Percentiles rank a stretch among this genome's conserved stretches.
Evolutionary conservation across 1,284 basidiomycete species (phyloP).

Genomic region (Ceratobasidium sp.): DNA sequence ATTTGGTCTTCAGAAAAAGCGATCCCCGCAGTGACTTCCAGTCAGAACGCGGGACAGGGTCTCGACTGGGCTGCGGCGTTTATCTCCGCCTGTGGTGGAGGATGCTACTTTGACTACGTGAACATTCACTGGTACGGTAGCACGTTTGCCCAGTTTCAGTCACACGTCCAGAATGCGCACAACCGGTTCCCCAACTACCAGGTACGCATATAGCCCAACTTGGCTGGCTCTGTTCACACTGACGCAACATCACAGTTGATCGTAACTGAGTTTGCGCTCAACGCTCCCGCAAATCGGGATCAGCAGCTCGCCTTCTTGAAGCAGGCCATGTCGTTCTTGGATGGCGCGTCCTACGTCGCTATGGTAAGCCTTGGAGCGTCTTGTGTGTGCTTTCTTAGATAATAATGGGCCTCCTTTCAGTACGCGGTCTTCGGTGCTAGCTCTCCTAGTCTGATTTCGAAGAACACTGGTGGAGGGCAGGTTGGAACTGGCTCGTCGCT

Average conservation of each 20-base stretch:
- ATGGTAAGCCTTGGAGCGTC: constrained; percentile 5
- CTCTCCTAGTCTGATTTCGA: constrained; percentile 18
- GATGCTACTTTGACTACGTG: constrained; percentile 45
- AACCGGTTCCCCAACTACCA: constrained; percentile 40
- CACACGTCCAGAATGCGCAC: constrained; percentile 41
- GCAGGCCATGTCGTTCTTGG: constrained; percentile 37
- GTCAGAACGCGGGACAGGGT: constrained; percentile 28
- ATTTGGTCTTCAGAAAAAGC: constrained; percentile 16
- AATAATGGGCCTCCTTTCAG: neutral
- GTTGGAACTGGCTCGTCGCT: constrained; percentile 42
- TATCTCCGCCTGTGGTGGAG: constrained; percentile 41
- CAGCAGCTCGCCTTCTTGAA: constrained; percentile 42
- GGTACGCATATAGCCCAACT: neutral
- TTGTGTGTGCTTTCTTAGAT: neutral
- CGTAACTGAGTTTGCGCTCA: constrained; percentile 41
- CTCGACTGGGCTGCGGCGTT: constrained; percentile 40
- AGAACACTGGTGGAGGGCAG: constrained; percentile 38
- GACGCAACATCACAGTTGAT: constrained; percentile 1
- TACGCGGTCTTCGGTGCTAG: constrained; percentile 39
- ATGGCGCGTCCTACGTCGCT: constrained; percentile 41
- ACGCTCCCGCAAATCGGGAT: constrained; percentile 26
- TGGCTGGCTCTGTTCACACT: neutral
- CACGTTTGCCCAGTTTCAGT: constrained; percentile 36
- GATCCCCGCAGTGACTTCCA: constrained; percentile 39
- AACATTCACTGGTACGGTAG: constrained; percentile 46